Evolutionary conservation across 192 early-diverging fungal genomes (phyloP).

Genomic region (Dissophora globulifera): DNA sequence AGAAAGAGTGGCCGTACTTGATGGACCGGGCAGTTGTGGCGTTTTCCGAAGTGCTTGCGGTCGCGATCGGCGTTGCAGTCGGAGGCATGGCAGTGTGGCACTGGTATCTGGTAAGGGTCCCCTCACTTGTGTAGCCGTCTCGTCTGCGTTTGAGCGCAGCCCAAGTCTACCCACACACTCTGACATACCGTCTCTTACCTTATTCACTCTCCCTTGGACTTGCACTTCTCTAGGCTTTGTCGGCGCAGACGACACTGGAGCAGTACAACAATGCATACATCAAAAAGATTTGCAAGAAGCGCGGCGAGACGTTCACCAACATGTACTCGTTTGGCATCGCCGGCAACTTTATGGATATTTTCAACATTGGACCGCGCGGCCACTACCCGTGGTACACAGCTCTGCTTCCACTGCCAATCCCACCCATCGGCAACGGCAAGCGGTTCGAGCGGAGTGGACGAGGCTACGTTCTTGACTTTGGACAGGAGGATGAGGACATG

Average conservation of each 20-base stretch:
- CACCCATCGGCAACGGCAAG: conserved; percentile 61
- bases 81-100: conserved; percentile 68
- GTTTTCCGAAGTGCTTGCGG: conserved; percentile 61
- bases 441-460: conserved; percentile 54
- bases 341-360: conserved; percentile 59
- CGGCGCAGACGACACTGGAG: conserved; percentile 71
- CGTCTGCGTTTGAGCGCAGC: too few relatives aligned
- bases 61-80: conserved; percentile 64
- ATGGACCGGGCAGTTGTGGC: conserved; percentile 61
- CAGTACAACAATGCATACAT: conserved; percentile 69
- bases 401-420: conserved; percentile 60
- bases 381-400: conserved; percentile 60
- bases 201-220: neutral
- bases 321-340: conserved; percentile 59
- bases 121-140: too few relatives aligned
- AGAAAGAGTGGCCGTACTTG: conserved; percentile 64
- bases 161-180: too few relatives aligned
- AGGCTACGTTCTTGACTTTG: conserved; percentile 46
- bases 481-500: conserved; percentile 52
- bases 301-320: conserved; percentile 57
- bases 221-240: conserved; percentile 52
- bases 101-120: conserved; percentile 66
- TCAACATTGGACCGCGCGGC: conserved; percentile 62
- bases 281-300: conserved; percentile 55
- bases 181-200: neutral